A percentile compares a stretch with the other conserved stretches of the same genome.
Evolutionary conservation across 768 basidiomycete genomes (phyloP).

Genomic region (Podaxis carcinomalis): DNA sequence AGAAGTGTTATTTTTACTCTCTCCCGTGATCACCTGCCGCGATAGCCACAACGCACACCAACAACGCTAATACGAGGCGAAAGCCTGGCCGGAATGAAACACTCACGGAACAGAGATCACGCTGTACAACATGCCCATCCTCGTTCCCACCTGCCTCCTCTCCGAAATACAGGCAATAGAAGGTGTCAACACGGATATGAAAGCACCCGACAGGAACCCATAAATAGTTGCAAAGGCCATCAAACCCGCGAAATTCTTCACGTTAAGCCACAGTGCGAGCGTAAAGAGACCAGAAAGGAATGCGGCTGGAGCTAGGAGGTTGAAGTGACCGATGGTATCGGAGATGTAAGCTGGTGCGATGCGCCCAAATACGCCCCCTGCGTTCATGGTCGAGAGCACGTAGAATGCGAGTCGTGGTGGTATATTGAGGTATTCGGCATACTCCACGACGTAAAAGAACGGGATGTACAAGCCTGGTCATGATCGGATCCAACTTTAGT

Average conservation of each 20-base stretch:
- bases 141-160: conserved; percentile 50
- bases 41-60: background rate
- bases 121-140: conserved; percentile 62
- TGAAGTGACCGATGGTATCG: conserved; percentile 63
- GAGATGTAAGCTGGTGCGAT: conserved; percentile 60
- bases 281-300: conserved; percentile 60
- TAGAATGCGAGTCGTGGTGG: conserved; percentile 41
- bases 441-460: conserved; percentile 65
- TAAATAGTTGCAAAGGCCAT: conserved; percentile 52
- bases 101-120: conserved; percentile 71
- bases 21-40: background rate
- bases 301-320: conserved; percentile 59
- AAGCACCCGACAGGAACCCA: conserved; percentile 65
- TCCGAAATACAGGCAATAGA: conserved; percentile 68
- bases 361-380: conserved; percentile 61
- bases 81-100: background rate
- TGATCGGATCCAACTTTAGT: background rate
- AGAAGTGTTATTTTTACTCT: background rate
- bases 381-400: conserved; percentile 65
- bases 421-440: conserved; percentile 35
- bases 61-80: background rate
- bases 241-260: conserved; percentile 34
- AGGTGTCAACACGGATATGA: conserved; percentile 63
- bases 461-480: conserved; percentile 63
- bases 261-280: conserved; percentile 53